Conservation (phyloP, 371 early-diverging fungal species). For the Neoconidiobolus thromboides region DNA sequence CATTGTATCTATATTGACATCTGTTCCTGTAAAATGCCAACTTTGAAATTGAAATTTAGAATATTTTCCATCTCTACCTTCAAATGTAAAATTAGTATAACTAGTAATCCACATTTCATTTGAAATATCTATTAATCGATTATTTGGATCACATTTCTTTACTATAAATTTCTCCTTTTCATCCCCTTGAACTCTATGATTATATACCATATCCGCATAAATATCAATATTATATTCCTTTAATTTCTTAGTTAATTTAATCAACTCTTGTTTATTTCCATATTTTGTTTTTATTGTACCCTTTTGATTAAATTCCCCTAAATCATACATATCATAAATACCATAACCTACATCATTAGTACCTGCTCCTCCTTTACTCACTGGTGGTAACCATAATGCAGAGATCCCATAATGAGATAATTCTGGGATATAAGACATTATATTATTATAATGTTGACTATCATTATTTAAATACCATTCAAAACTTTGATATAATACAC, state of each 20-base stretch:
- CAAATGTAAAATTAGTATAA: conserved; percentile 20
- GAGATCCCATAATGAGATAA: conserved; percentile 3
- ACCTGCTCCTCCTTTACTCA: conserved; percentile 10
- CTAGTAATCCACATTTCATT: conserved; percentile 15
- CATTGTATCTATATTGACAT: conserved; percentile 16
- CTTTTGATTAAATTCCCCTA: conserved; percentile 22
- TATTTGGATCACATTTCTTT: conserved; percentile 6
- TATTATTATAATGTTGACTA: background rate
- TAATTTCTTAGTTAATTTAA: conserved; percentile 13
- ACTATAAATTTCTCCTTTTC: background rate
- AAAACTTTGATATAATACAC: background rate
- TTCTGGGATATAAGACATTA: background rate
- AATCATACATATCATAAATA: conserved; percentile 19
- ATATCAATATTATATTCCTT: conserved; percentile 10
- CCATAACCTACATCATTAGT: conserved; percentile 17
- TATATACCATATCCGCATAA: background rate
- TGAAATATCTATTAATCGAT: conserved; percentile 14
- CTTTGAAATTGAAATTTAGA: conserved; percentile 15
- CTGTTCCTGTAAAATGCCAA: conserved; percentile 19
- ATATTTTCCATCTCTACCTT: conserved; percentile 16
- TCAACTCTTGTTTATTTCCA: conserved; percentile 17
- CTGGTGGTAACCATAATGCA: conserved; percentile 12
- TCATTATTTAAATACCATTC: conserved; percentile 1
- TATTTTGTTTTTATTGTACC: conserved; percentile 17
- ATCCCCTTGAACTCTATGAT: background rate